Conservation (phyloP, 306 rosid species). For the Malus fusca region DNA sequence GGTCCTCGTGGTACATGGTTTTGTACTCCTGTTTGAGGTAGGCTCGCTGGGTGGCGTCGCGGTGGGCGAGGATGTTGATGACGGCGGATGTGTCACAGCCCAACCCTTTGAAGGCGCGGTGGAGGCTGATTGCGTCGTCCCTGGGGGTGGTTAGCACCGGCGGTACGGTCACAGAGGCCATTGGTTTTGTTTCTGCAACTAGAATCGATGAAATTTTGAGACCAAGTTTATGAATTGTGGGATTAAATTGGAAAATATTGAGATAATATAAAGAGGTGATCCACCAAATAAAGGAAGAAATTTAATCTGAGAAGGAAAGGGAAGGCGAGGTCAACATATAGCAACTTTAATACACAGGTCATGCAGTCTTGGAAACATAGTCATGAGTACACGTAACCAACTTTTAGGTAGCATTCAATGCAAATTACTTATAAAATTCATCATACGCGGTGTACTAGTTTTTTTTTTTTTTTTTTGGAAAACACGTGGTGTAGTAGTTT, state of each 20-base stretch:
- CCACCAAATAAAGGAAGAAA: too few relatives aligned
- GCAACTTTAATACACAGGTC: too few relatives aligned
- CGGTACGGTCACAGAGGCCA: conserved; percentile 63
- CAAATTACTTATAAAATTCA: too few relatives aligned
- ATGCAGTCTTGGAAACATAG: too few relatives aligned
- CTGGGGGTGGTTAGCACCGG: conserved; percentile 57
- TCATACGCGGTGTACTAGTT: neutral
- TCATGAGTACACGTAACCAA: too few relatives aligned
- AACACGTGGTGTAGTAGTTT: too few relatives aligned
- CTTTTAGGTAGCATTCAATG: neutral
- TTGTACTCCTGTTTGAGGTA: conserved; percentile 67
- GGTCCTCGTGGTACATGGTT: conserved; percentile 52
- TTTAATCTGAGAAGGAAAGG: too few relatives aligned
- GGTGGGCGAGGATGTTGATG: conserved; percentile 65
- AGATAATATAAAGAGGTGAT: too few relatives aligned
- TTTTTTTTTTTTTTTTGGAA: too few relatives aligned
- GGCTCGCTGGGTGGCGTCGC: conserved; percentile 68
- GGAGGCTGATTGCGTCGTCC: conserved; percentile 67
- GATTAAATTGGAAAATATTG: neutral
- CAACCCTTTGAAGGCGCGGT: conserved; percentile 87
- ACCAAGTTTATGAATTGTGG: neutral
- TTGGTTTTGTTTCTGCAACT: neutral
- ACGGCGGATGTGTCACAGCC: conserved; percentile 67
- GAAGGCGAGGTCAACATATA: too few relatives aligned
- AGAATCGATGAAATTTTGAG: neutral